Conservation (phyloP, 441 rosid genomes). For the Brassica hybrid region DNA sequence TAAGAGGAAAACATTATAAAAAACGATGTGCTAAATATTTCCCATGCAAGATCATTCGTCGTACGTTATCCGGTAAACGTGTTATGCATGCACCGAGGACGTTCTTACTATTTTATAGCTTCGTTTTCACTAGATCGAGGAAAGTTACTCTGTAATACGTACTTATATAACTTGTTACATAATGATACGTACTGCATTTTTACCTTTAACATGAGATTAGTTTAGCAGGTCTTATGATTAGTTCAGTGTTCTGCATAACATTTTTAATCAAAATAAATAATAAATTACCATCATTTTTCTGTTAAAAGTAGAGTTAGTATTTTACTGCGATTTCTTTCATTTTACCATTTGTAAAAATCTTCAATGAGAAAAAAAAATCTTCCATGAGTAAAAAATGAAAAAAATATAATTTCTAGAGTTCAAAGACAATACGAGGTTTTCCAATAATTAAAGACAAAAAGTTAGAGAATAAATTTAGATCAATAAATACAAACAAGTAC, state of each 20-base stretch:
- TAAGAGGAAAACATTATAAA: constrained; percentile 54
- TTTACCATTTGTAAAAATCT: neutral
- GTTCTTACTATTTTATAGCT: constrained; percentile 26
- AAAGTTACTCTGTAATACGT: constrained; percentile 1
- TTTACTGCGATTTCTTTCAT: neutral
- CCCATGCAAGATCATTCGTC: constrained; percentile 61
- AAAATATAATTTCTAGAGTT: neutral
- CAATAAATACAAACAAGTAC: too few relatives aligned
- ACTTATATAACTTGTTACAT: constrained; percentile 5
- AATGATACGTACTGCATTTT: constrained; percentile 1
- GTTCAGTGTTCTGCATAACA: neutral
- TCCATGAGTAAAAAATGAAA: neutral
- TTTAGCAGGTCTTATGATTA: constrained; percentile 25
- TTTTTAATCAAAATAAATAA: neutral
- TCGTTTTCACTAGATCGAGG: constrained; percentile 30
- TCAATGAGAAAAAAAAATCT: neutral
- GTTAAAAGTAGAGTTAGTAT: neutral
- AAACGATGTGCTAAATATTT: constrained; percentile 22
- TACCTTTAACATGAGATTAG: neutral
- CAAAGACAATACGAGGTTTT: neutral
- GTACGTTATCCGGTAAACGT: constrained; percentile 61
- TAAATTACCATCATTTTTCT: neutral
- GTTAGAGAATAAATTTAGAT: neutral
- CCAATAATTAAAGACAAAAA: neutral
- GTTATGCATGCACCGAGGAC: constrained; percentile 57